Percentiles rank a stretch among this genome's conserved stretches.
Conservation (phyloP, 23 red algal species). For the Cyanidium caldarium region DNA sequence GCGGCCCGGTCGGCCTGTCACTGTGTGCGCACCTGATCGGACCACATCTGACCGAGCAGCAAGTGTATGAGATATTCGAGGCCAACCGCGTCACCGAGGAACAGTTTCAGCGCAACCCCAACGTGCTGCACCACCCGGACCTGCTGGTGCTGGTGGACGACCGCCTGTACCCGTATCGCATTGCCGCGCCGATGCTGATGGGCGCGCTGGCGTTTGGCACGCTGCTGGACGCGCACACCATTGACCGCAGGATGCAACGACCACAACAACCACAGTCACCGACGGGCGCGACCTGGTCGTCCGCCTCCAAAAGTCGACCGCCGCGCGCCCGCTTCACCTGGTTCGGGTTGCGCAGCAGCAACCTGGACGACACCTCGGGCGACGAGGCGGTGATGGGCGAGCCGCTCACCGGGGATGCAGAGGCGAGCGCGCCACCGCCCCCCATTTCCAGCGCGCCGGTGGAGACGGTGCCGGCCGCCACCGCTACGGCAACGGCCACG, state of each 20-base stretch:
- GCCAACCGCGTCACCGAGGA: constrained; percentile 38
- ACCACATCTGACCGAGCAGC: constrained; percentile 33
- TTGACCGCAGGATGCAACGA: too few species aligned
- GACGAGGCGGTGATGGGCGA: constrained; percentile 9
- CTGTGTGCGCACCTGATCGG: constrained; percentile 55
- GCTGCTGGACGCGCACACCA: constrained; percentile 25
- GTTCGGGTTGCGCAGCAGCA: constrained; percentile 5
- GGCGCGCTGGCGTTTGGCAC: constrained; percentile 35
- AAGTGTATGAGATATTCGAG: constrained; percentile 44
- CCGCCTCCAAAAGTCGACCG: neutral
- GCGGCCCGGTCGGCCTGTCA: constrained; percentile 36
- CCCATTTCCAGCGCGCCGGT: too few species aligned
- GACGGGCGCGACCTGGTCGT: neutral
- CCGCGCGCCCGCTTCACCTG: constrained; percentile 8
- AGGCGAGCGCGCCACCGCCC: neutral
- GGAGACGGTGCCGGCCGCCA: neutral
- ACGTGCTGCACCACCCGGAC: constrained; percentile 49
- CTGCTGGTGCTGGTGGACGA: constrained; percentile 40
- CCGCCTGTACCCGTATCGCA: constrained; percentile 27
- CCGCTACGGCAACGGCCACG: neutral
- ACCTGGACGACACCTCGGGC: neutral
- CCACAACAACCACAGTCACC: too few species aligned
- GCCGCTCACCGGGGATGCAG: constrained; percentile 16
- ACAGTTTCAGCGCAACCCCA: constrained; percentile 41
- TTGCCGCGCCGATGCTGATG: constrained; percentile 54